Conservation (phyloP, 768 basidiomycete genomes). For the Austroboletus eburneus region DNA sequence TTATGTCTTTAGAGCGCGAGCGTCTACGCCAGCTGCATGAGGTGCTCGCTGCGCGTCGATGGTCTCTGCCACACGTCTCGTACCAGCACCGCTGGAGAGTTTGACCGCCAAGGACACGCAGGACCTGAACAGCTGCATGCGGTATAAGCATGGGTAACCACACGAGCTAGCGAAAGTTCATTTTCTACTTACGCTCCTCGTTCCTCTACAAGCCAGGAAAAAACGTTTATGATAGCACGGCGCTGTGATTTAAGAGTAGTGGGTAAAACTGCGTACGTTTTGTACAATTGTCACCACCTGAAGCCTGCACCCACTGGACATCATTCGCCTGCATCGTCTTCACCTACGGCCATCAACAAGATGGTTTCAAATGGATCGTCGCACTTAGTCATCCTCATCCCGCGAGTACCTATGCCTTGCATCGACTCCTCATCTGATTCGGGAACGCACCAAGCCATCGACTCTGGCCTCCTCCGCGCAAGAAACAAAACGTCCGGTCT, state of each 20-base stretch:
- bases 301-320: too few species aligned
- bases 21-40: constrained; percentile 57
- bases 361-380: constrained; percentile 75
- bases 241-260: too few species aligned
- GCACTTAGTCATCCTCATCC: constrained; percentile 34
- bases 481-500: constrained; percentile 57
- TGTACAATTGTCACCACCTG: too few species aligned
- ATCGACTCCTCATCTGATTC: constrained; percentile 51
- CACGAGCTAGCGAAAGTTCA: too few species aligned
- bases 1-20: constrained; percentile 48
- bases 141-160: too few species aligned
- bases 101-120: constrained; percentile 38
- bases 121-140: constrained; percentile 44
- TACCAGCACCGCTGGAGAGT: constrained; percentile 23
- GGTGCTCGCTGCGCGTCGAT: constrained; percentile 57
- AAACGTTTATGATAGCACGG: too few species aligned
- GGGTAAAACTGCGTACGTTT: too few species aligned
- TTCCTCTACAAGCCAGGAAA: too few species aligned
- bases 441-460: constrained; percentile 54
- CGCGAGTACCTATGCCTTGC: constrained; percentile 47
- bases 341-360: constrained; percentile 38
- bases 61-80: constrained; percentile 55
- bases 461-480: constrained; percentile 54
- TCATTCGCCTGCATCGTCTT: constrained; percentile 9
- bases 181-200: too few species aligned